phyloP scores from a whole-genome alignment of 176 grass and related monocot genomes.

The Areca catechu region DNA sequence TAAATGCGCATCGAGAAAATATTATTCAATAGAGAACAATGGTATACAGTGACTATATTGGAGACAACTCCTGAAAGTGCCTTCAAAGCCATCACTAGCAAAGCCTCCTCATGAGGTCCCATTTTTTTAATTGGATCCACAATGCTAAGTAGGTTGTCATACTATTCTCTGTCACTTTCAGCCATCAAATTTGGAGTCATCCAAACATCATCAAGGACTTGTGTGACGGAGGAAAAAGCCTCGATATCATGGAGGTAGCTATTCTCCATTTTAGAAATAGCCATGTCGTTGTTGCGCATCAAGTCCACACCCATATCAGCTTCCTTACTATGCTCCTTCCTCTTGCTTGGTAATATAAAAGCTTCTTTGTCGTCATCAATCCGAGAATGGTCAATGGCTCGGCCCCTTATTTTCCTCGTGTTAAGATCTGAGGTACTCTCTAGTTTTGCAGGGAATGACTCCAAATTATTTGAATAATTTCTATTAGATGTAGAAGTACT shows the following conservation, averaged over 20 bases:
- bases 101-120: conserved; percentile 19
- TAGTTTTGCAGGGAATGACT: too few relatives aligned
- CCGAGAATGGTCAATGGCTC: too few relatives aligned
- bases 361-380: too few relatives aligned
- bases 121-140: conserved; percentile 24
- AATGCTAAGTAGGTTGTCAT: conserved; percentile 27
- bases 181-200: conserved; percentile 16
- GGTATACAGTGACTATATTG: conserved; percentile 19
- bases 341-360: too few relatives aligned
- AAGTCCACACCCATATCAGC: conserved; percentile 17
- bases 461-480: too few relatives aligned
- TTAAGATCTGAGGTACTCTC: too few relatives aligned
- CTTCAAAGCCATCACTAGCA: conserved; percentile 14
- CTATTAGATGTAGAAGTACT: too few relatives aligned
- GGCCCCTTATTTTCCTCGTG: too few relatives aligned
- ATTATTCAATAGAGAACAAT: conserved; percentile 41
- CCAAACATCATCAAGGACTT: conserved; percentile 24
- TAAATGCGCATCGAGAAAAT: conserved; percentile 42
- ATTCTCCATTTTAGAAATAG: not conserved
- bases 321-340: too few relatives aligned
- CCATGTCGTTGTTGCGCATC: not conserved
- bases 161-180: conserved; percentile 19
- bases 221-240: conserved; percentile 10
- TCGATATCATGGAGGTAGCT: conserved; percentile 16
- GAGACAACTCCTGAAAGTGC: conserved; percentile 43